Conservation (phyloP, 768 basidiomycete species). For the Cystofilobasidium capitatum region DNA sequence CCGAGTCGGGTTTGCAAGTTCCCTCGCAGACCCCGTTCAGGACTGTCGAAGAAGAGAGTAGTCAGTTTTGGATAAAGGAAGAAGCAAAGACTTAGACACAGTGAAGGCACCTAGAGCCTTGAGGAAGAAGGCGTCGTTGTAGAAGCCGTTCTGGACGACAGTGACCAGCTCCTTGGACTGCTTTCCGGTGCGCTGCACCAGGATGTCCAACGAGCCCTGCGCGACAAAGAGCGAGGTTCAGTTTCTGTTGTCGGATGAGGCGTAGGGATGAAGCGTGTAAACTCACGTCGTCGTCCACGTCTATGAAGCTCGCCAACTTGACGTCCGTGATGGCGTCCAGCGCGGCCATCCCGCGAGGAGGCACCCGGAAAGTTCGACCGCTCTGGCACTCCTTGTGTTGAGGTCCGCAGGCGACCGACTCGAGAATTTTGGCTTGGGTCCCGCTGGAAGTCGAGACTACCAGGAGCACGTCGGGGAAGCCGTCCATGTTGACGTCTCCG, state of each 20-base stretch:
- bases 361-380: conserved; percentile 56
- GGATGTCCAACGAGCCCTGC: conserved; percentile 82
- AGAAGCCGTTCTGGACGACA: conserved; percentile 94
- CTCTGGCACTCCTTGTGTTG: conserved; percentile 36
- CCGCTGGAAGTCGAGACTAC: conserved; percentile 39
- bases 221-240: not conserved
- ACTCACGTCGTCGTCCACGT: conserved; percentile 91
- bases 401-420: conserved; percentile 35
- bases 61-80: not conserved
- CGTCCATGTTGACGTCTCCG: conserved; percentile 86
- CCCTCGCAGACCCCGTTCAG: conserved; percentile 86
- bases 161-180: conserved; percentile 47
- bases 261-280: not conserved
- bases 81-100: not conserved
- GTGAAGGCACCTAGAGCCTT: conserved; percentile 72
- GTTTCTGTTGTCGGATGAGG: not conserved
- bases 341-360: conserved; percentile 48
- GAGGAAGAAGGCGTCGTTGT: conserved; percentile 96
- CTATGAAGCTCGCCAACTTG: conserved; percentile 65
- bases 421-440: conserved; percentile 36
- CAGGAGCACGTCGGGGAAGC: conserved; percentile 77
- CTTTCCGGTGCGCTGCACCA: conserved; percentile 71
- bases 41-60: conserved; percentile 45
- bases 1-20: conserved; percentile 57
- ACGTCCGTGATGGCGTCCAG: conserved; percentile 68